phyloP scores from a whole-genome alignment of 2,329 filamentous ascomycete species.

The Colletotrichum sp. region DNA sequence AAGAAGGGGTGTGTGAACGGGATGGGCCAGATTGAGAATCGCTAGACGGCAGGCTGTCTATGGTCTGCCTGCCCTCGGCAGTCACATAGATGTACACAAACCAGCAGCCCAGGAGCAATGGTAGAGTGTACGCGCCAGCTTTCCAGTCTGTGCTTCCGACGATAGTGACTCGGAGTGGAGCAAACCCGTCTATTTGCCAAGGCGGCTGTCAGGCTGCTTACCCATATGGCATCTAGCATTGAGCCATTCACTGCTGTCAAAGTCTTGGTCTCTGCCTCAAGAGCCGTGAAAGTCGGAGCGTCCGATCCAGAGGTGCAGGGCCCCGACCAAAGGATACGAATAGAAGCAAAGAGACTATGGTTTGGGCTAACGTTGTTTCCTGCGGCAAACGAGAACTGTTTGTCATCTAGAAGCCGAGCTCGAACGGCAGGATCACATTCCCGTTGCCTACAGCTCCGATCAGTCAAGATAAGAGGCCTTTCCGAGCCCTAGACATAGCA shows the following conservation, averaged over 20 bases:
- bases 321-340: neutral
- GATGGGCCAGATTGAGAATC: neutral
- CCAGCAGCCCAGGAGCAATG: neutral
- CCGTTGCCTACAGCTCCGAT: neutral
- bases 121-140: neutral
- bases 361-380: neutral
- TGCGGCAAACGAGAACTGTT: neutral
- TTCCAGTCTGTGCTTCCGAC: neutral
- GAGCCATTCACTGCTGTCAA: neutral
- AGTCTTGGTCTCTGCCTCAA: neutral
- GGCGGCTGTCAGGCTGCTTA: neutral
- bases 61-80: neutral
- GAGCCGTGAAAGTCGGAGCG: neutral
- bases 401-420: neutral
- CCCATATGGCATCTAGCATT: neutral
- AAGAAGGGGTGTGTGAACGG: neutral
- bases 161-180: neutral
- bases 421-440: neutral
- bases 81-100: neutral
- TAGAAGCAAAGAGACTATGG: neutral
- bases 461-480: neutral
- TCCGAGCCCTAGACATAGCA: neutral
- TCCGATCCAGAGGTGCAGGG: neutral
- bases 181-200: neutral
- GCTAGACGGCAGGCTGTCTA: neutral